phyloP scores from a whole-genome alignment of 345 rosid species.

The Eucalyptus camaldulensis region DNA sequence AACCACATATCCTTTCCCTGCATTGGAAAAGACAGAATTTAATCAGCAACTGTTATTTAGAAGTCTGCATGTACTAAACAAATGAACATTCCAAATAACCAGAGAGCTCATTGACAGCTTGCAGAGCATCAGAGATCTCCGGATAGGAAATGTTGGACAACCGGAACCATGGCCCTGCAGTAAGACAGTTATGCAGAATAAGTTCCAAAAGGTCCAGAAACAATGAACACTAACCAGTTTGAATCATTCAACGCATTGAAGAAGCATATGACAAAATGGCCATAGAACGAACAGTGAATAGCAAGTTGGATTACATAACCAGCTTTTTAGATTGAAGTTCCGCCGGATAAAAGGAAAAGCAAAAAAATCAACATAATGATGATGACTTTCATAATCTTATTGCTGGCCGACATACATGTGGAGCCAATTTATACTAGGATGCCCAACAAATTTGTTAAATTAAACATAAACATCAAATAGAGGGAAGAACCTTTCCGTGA shows the following conservation, averaged over 20 bases:
- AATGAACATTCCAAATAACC: constrained; percentile 21
- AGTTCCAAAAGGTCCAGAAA: not conserved
- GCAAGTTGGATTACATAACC: not conserved
- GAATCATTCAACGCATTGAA: not conserved
- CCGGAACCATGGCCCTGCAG: constrained; percentile 85
- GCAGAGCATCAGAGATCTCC: constrained; percentile 45
- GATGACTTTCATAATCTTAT: not conserved
- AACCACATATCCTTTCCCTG: constrained; percentile 47
- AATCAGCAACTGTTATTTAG: not conserved
- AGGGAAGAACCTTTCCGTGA: constrained; percentile 56
- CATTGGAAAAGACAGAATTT: constrained; percentile 1
- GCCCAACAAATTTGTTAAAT: not conserved
- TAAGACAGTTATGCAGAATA: not conserved
- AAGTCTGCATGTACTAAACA: not conserved
- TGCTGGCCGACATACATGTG: not conserved
- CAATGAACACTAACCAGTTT: not conserved
- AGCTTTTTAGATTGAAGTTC: not conserved
- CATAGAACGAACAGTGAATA: not conserved
- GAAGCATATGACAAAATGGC: not conserved
- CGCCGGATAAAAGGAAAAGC: not conserved
- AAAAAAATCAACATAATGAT: not conserved
- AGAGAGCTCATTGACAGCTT: constrained; percentile 46
- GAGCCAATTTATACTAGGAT: not conserved
- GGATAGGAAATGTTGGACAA: constrained; percentile 53
- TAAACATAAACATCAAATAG: not conserved